Base-by-base conservation (phyloP, 371 early-diverging fungal species). In the Parasitella parasitica region DNA sequence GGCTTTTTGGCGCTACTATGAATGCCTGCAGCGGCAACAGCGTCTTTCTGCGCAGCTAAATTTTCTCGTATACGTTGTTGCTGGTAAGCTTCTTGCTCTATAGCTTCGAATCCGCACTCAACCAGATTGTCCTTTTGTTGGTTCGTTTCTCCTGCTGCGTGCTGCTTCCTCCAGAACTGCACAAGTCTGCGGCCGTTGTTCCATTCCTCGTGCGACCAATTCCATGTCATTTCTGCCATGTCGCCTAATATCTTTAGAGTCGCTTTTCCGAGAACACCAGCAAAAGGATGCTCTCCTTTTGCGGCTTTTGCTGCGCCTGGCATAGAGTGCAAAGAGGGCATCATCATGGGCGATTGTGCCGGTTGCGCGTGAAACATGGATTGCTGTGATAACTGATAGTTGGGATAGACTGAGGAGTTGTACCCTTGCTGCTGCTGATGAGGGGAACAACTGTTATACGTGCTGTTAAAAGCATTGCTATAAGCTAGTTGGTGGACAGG, bases 171-270 rank as follows among this genome's bases (percentile, higher is more conserved):
- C 84, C 85, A 87, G 82, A 93, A 90, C 61, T 89, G 87, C 8
- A 92, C 91, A 12, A 93, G 72, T 5, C 91, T 85, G 11, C 93
- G 84, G 5, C 88, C 83, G 37, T 73, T 72, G 11, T 76, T 69
- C 77, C 80, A 81, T 70, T 93, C 93, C 20, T 89, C 85, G 7
- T 74, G 73, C 0, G 86, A 68, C 86, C 85, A 88, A 52, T 83
- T 73, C 1, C 28, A 48, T 4, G 54, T 54, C 68, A 67, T 67
- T 27, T 63, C 59, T n/a, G 32, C 50, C 18, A 67, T 20, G 41
- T 59, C 54, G 12, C 68, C 68, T 6, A 32, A 41, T 6, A 66
- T 66, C 4, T 54, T 59, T 18, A 67, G 13, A n/a, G 54, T 58
- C 16, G 90, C 90, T 66, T 89, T 89, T 75, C 87, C 84, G 12